Percentiles rank a stretch among this genome's conserved stretches.
These are phyloP conservation scores for Pisolithus tinctorius DNA, from an alignment of 768 basidiomycete species.

Conservation along the genomic window DNA sequence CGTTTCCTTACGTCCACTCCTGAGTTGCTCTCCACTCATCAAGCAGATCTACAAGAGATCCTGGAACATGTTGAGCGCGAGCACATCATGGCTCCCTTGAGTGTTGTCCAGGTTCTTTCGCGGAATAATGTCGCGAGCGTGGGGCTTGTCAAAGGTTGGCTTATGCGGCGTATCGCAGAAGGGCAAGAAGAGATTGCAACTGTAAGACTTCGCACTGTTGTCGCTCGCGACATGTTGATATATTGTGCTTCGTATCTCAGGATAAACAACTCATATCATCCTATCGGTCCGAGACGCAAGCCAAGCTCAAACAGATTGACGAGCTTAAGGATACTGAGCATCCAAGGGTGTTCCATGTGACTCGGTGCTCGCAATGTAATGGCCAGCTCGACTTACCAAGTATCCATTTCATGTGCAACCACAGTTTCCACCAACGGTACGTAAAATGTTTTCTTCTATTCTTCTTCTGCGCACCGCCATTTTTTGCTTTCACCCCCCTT, in stretches of 20 bases:
- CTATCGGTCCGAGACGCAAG: conserved; percentile 77
- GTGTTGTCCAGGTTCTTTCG: conserved; percentile 82
- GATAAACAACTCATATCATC: conserved; percentile 84
- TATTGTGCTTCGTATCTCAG: conserved; percentile 31
- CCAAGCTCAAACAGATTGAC: conserved; percentile 74
- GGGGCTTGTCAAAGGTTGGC: conserved; percentile 87
- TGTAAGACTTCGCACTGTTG: conserved; percentile 38
- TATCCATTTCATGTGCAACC: conserved; percentile 97
- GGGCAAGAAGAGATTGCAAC: conserved; percentile 72
- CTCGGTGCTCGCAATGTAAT: conserved; percentile 83
- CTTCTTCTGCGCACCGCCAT: background rate
- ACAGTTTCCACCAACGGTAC: conserved; percentile 92
- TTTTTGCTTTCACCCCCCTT: background rate
- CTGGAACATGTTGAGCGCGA: conserved; percentile 76
- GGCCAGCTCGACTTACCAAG: conserved; percentile 89
- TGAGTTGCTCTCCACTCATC: conserved; percentile 64
- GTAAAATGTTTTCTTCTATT: conserved; percentile 11
- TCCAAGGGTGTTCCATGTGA: conserved; percentile 90
- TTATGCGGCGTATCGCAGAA: conserved; percentile 70
- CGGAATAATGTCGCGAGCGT: conserved; percentile 87
- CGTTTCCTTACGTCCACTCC: conserved; percentile 83
- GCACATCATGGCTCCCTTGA: conserved; percentile 82
- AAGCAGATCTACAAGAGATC: conserved; percentile 61
- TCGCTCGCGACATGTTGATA: background rate
- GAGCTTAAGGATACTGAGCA: conserved; percentile 73